Conservation (phyloP, 2,329 filamentous ascomycete species). For the Grosmannia huntii region DNA sequence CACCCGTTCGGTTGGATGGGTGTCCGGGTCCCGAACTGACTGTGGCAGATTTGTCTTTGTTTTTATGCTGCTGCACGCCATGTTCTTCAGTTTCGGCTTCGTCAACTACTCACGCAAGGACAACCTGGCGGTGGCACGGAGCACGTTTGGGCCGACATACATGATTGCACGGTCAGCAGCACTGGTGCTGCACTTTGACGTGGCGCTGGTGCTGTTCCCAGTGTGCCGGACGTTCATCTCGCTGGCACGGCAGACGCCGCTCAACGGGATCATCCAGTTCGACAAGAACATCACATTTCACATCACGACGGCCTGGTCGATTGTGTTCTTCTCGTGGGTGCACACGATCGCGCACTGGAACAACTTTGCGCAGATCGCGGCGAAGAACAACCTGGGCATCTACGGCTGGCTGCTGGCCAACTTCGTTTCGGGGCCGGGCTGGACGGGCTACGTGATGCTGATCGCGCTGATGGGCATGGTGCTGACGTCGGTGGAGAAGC, state of each 20-base stretch:
- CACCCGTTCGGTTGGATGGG: background rate
- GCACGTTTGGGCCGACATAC: slow-evolving; percentile 63
- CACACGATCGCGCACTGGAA: slow-evolving; percentile 81
- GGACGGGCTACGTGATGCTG: slow-evolving; percentile 80
- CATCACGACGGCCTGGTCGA: slow-evolving; percentile 74
- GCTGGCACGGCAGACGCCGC: slow-evolving; percentile 62
- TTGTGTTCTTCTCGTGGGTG: slow-evolving; percentile 78
- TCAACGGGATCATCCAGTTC: slow-evolving; percentile 79
- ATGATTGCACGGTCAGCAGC: slow-evolving; percentile 64
- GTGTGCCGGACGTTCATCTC: slow-evolving; percentile 79
- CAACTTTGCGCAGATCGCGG: slow-evolving; percentile 67
- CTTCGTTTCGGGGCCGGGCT: slow-evolving; percentile 67
- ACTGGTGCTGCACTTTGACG: slow-evolving; percentile 67
- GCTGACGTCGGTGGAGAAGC: slow-evolving; percentile 63
- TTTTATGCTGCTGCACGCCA: slow-evolving; percentile 59
- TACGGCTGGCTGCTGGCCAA: slow-evolving; percentile 68
- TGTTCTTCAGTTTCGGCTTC: slow-evolving; percentile 70
- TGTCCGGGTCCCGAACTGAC: slow-evolving; percentile 9
- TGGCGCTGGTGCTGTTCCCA: slow-evolving; percentile 66
- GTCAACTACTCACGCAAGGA: slow-evolving; percentile 72
- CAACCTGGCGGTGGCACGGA: slow-evolving; percentile 51
- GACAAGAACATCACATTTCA: slow-evolving; percentile 87
- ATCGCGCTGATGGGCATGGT: slow-evolving; percentile 68
- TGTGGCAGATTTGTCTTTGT: slow-evolving; percentile 55
- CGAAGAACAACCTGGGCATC: slow-evolving; percentile 63